Base-by-base conservation (phyloP, 129 eudicot species). In the Saussurea involucrata region DNA sequence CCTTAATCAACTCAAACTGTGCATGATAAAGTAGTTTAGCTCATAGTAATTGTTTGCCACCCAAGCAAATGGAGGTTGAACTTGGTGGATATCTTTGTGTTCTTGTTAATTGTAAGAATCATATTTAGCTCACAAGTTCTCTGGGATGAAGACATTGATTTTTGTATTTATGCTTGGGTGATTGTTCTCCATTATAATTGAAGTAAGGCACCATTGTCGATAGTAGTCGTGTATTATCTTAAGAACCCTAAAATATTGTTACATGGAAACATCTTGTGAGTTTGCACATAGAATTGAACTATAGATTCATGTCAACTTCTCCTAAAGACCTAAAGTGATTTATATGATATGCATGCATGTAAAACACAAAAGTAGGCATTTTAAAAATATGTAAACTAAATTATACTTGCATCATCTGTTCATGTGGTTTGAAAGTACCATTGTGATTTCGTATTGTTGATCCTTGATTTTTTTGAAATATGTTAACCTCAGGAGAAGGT, bases 401-500 rank as follows among this genome's bases (percentile, higher is more conserved):
- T 0, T 37, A 37, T 37, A 37, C 46, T 37, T 37, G 5, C 46
- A 37, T 58, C 29, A 21, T 58, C 49, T 32, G 49, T 12, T 69
- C 10, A 21, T 58, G 73, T 6, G 13, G 8, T 67, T 76, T 55
- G 63, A 37, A 18, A 24, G 66, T 71, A 71, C 49, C 6, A 12
- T 36, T 17, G 36, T 69, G 68, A 29, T 68, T 55, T 61, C 36
- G 44, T 17, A 61, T 75, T 36, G 6, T 36, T 76, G 80, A 37
- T 74, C 15, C 61, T 55, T 42, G 74, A 80, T 80, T 65, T 0
- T 44, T 29, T 15, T 78, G 68, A 28, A 49, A 53, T 25, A 18
- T 78, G 7, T 37, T 24, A 61, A 67, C 66, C n/a, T 63, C 82
- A 87, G 90, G 90, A 81, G 66, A 81, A 78, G 66, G 86, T 71